Evolutionary conservation across 495 filamentous ascomycete genomes (phyloP).

Genomic region (Aspergillus sclerotioniger): DNA sequence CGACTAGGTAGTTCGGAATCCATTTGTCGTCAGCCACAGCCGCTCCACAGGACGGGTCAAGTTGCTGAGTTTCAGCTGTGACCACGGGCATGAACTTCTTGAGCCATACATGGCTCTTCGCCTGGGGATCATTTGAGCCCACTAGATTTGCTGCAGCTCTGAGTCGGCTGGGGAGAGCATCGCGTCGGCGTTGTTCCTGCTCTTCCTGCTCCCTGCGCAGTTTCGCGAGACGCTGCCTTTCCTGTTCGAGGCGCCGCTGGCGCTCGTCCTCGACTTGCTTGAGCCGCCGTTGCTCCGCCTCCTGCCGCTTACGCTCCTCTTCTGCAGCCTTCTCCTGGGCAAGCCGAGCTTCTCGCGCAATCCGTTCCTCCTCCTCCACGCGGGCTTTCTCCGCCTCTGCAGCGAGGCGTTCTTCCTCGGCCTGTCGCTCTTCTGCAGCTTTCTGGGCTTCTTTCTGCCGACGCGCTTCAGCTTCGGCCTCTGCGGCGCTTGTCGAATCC

Average conservation of each 20-base stretch:
- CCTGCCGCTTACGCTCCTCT: conserved; percentile 51
- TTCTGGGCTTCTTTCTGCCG: conserved; percentile 31
- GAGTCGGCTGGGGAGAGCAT: conserved; percentile 54
- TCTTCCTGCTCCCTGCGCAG: conserved; percentile 52
- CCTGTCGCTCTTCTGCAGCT: conserved; percentile 22
- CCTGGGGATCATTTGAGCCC: conserved; percentile 45
- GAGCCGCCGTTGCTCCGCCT: conserved; percentile 50
- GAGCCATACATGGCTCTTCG: conserved; percentile 44
- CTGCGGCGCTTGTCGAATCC: conserved; percentile 26
- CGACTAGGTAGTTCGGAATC: conserved; percentile 74
- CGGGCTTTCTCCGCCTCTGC: conserved; percentile 49
- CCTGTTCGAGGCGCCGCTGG: conserved; percentile 53
- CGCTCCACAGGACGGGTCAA: conserved; percentile 40
- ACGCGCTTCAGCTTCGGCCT: conserved; percentile 41
- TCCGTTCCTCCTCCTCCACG: conserved; percentile 43
- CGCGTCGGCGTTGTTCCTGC: conserved; percentile 55
- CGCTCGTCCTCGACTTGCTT: conserved; percentile 56
- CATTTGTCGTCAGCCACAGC: conserved; percentile 61
- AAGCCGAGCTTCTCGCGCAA: conserved; percentile 41
- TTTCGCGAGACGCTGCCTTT: conserved; percentile 51
- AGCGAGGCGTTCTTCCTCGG: conserved; percentile 38
- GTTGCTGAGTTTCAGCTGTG: conserved; percentile 47
- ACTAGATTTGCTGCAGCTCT: conserved; percentile 49
- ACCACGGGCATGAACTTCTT: conserved; percentile 52
- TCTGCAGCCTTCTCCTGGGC: conserved; percentile 51